Base-by-base conservation (phyloP, 306 rosid species). In the Chamaecrista fasciculata region DNA sequence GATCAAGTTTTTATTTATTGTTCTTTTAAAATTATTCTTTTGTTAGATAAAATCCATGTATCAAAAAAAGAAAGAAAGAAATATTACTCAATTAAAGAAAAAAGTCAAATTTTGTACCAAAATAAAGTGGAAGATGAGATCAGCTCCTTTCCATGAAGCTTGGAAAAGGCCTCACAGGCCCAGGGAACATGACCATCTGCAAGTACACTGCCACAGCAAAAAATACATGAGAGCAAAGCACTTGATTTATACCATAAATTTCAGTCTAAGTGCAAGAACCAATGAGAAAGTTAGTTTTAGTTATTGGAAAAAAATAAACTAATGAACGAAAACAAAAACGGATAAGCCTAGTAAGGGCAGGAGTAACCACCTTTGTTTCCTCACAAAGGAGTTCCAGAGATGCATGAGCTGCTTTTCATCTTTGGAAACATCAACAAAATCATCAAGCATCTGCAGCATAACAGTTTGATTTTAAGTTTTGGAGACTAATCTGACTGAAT, bases 131-230 rank as follows among this genome's bases (percentile, higher is more conserved):
- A 82, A 57, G 95, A 86, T 26, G 87, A 67, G 83, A 82, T 55
- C 62, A 94, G 89, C 78, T 85, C 88, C 72, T 78, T 82, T 48
- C 86, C 90, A 61, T 89, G 87, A 84, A 84, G 95, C 77, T 84
- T 91, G 26, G 99, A 91, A 76, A 94, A 94, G 57, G 97, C 99
- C 79, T 94, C 99, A 50, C 97, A 94, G 11, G 97, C 99, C 99
- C 99, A 94, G 6, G 96, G 82, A 71, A 91, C 87, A 66, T 94
- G 99, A 70, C 97, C 99, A 75, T 94, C 99, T 11, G 99, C 99
- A 63, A 94, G 82, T 70, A 94, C 99, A 73, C 99, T 94, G 84
- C 82, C 72, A 67, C 37, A 74, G 51, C 60, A 42, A 69, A 74
- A 51, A 52, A 40, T 16, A 69, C 43, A 63, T 67, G 28, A 69